Evolutionary conservation across 768 basidiomycete genomes (phyloP), one percentile per base, ranked within the genome.

Genomic region (Solioccasus polychromus): DNA sequence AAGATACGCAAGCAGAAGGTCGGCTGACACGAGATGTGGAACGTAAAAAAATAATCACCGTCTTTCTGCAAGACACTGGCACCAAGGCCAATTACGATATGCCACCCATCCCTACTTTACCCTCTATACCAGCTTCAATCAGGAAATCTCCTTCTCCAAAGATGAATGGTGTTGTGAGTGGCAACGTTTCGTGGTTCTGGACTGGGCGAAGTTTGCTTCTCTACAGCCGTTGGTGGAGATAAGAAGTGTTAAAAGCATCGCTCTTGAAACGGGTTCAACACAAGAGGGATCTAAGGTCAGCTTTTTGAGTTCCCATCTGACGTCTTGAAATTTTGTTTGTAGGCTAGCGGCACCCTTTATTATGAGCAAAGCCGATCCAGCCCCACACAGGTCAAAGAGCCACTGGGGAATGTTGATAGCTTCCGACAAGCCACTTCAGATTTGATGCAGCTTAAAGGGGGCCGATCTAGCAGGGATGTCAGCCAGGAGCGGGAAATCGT

Each of bases 301-400:
- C 25, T 40, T 39, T 48, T 25, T n/a, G 22, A 20, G 25, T 17
- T 45, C 9, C 26, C 29, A 28, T 44, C 46, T 34, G 35, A 42
- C 23, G 15, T 32, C 30, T 15, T 20, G 20, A 44, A 45, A 19
- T 15, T 25, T 36, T 29, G n/a, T 43, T 48, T 22, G 20, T 17
- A 61, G 58, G 19, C 12, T 32, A 19, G 19, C 15, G 24, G 23
- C 41, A 37, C 30, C 22, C 29, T 34, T 20, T 20, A 23, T 18
- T 26, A 31, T 34, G 28, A 41, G 39, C 28, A 34, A 14, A 44
- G 17, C 39, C 28, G 39, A 32, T 35, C 17, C 14, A 34, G 30
- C 25, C 14, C 29, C n/a, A 67, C 64, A 38, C 39, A 55, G 9
- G 52, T 44, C 35, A 63, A 65, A 53, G 68, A 68, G 7, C 62